Evolutionary conservation across 345 rosid species (phyloP), one percentile per base, ranked within the genome.

Genomic region (Populus alba): DNA sequence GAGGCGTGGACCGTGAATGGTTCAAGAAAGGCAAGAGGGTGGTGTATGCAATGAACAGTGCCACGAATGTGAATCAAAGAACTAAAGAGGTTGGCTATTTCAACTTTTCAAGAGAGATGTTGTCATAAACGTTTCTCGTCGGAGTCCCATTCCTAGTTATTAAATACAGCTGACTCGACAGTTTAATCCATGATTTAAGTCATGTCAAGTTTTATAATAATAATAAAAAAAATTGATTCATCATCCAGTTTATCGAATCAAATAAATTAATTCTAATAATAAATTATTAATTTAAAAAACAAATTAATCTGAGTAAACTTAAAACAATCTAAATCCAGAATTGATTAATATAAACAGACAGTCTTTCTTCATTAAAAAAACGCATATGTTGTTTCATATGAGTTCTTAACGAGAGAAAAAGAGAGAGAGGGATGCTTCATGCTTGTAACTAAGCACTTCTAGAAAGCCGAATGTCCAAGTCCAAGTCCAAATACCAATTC

Each of bases 1-100:
- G 39, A 73, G 63, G 83, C 80, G 87, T 81, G 78, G 88, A 89
- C 88, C 63, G 2, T 63, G 89, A 91, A 89, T 74, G 72, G 77
- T 84, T 89, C 91, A 85, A 87, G 82, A 75, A 83, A 81, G 73
- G 80, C 77, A 80, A 77, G 71, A 67, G 23, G 81, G 59, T 33
- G 67, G 66, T 75, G 77, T 38, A 37, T 70, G 22, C 66, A 25
- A 68, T 31, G 31, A 59, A 65, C 38, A 68, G 75, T 49, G 38
- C 78, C 41, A 66, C 59, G 3, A n/a, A 27, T 22, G 47, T 20
- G 31, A 70, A 43, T 20, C 17, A 3, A 29, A 12, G 7, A 41
- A 17, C 37, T 68, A 25, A 72, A 18, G 45, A 18, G 70, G 68
- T 61, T 33, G 45, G 13, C 59, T 55, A 33, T 33, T 33, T 5